Conservation (phyloP, 2,329 filamentous ascomycete species). For the Beauveria medogensis region DNA sequence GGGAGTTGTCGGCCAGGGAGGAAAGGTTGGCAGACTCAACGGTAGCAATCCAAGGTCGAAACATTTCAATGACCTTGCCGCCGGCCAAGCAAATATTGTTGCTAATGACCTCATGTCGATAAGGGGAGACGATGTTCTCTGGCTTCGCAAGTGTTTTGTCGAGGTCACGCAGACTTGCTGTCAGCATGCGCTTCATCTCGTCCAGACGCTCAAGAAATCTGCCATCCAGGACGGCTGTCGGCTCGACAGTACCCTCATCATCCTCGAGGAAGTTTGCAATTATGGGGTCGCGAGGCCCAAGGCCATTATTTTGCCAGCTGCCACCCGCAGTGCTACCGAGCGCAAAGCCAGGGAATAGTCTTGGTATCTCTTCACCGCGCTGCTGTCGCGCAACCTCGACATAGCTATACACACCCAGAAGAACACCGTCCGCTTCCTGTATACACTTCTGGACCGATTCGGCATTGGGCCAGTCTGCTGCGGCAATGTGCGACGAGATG, state of each 20-base stretch:
- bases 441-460: slow-evolving; percentile 93
- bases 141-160: slow-evolving; percentile 73
- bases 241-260: slow-evolving; percentile 63
- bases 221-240: slow-evolving; percentile 64
- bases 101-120: slow-evolving; percentile 70
- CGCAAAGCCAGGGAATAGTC: slow-evolving; percentile 90
- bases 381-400: slow-evolving; percentile 93
- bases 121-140: slow-evolving; percentile 74
- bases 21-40: slow-evolving; percentile 90
- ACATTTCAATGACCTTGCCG: slow-evolving; percentile 75
- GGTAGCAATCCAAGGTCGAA: slow-evolving; percentile 80
- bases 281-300: slow-evolving; percentile 59
- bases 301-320: slow-evolving; percentile 73
- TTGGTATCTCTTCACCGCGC: slow-evolving; percentile 82
- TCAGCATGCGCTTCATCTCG: slow-evolving; percentile 74
- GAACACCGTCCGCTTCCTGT: slow-evolving; percentile 93
- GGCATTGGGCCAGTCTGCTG: slow-evolving; percentile 87
- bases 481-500: slow-evolving; percentile 93
- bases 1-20: slow-evolving; percentile 66
- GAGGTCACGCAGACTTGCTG: slow-evolving; percentile 77
- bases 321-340: slow-evolving; percentile 76
- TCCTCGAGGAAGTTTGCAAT: slow-evolving; percentile 83
- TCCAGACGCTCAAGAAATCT: slow-evolving; percentile 76
- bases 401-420: slow-evolving; percentile 90
- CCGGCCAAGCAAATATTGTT: slow-evolving; percentile 76